phyloP scores from a whole-genome alignment of 768 basidiomycete species.

The Hypsizygus marmoreus region DNA sequence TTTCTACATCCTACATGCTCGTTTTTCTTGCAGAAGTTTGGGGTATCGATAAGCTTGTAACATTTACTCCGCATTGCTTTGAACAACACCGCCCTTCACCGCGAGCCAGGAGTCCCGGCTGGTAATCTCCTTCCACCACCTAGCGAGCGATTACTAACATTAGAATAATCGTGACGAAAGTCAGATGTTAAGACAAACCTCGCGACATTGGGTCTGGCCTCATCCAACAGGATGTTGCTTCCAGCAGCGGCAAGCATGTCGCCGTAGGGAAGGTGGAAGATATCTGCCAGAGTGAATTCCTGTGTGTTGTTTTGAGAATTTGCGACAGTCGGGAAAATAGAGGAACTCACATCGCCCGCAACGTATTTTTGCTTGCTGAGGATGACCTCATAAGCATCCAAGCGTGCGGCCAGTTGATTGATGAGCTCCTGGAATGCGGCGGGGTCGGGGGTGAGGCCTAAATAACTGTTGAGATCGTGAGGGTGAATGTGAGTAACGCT shows the following conservation, averaged over 20 bases:
- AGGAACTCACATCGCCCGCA: slow-evolving; percentile 48
- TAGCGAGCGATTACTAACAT: not conserved
- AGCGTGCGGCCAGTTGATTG: slow-evolving; percentile 33
- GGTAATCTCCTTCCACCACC: slow-evolving; percentile 25
- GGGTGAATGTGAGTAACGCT: not conserved
- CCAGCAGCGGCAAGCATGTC: slow-evolving; percentile 13
- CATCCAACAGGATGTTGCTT: slow-evolving; percentile 11
- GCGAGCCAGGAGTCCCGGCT: slow-evolving; percentile 22
- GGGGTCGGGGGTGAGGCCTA: slow-evolving; percentile 10
- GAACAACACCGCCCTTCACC: slow-evolving; percentile 22
- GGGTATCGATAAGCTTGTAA: no score
- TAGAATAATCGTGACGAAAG: not conserved
- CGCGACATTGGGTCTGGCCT: slow-evolving; percentile 15
- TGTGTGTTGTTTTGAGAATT: not conserved
- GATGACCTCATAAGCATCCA: slow-evolving; percentile 56
- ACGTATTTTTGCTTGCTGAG: slow-evolving; percentile 54
- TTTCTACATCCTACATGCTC: no score
- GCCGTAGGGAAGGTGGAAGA: slow-evolving; percentile 24
- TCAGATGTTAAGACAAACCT: slow-evolving; percentile 8
- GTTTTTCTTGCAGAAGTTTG: no score
- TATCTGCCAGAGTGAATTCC: slow-evolving; percentile 18
- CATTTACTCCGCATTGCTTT: not conserved
- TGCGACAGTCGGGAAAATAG: no score
- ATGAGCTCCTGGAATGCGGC: slow-evolving; percentile 25
- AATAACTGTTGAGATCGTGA: not conserved